Evolutionary conservation across 805 yeast species (phyloP).

Genomic region (Lachancea waltii): DNA sequence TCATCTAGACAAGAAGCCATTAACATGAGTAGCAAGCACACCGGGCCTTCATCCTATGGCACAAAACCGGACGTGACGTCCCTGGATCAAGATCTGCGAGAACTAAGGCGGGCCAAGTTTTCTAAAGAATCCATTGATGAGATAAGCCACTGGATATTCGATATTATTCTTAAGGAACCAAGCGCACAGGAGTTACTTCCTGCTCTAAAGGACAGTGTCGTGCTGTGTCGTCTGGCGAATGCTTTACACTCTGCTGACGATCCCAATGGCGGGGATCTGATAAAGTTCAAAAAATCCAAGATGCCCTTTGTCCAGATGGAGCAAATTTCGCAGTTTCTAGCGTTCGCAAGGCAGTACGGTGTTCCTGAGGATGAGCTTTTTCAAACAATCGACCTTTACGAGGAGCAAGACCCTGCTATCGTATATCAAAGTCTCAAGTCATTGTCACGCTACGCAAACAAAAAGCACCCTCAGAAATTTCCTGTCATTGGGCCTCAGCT

Average conservation of each 20-base stretch:
- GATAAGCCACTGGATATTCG: slow-evolving; percentile 51
- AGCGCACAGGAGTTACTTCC: slow-evolving; percentile 43
- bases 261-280: slow-evolving; percentile 22
- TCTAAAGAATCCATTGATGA: slow-evolving; percentile 33
- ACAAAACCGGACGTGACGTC: slow-evolving; percentile 43
- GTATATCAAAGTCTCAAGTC: slow-evolving; percentile 70
- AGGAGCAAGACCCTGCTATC: slow-evolving; percentile 68
- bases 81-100: slow-evolving; percentile 54
- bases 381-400: slow-evolving; percentile 71
- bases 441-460: slow-evolving; percentile 61
- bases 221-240: slow-evolving; percentile 39
- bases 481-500: slow-evolving; percentile 56
- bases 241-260: slow-evolving; percentile 38
- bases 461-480: slow-evolving; percentile 40
- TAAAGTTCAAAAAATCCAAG: slow-evolving; percentile 50
- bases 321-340: slow-evolving; percentile 65
- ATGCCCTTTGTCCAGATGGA: slow-evolving; percentile 83
- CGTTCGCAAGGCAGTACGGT: slow-evolving; percentile 55
- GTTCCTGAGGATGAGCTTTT: slow-evolving; percentile 78
- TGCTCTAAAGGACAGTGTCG: slow-evolving; percentile 54
- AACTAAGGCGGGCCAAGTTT: slow-evolving; percentile 49
- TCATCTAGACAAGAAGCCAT: too few species aligned
- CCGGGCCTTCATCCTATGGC: neutral
- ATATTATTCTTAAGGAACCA: slow-evolving; percentile 28
- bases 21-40: neutral